A percentile compares a stretch with the other conserved stretches of the same genome.
These are phyloP conservation scores for Geotrichum carabidarum DNA, from an alignment of 1,139 yeast genomes.

Conservation along the genomic window DNA sequence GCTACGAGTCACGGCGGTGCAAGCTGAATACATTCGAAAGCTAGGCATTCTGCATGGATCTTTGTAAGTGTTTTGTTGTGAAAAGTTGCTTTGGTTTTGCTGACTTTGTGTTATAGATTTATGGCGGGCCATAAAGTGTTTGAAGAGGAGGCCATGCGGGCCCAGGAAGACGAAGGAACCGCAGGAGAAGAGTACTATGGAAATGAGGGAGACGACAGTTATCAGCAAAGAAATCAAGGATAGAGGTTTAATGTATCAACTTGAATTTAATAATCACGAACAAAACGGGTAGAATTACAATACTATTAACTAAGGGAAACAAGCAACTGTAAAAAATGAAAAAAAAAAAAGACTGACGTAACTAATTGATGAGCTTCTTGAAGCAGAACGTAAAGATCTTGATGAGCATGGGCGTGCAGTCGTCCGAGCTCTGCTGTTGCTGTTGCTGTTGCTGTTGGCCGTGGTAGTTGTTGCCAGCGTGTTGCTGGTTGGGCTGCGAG, in stretches of 20 bases:
- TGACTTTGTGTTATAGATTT: constrained; percentile 34
- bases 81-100: background rate
- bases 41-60: constrained; percentile 61
- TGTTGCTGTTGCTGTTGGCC: constrained; percentile 27
- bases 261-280: no score
- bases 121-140: constrained; percentile 63
- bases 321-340: background rate
- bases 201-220: background rate
- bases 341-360: constrained; percentile 9
- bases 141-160: constrained; percentile 43
- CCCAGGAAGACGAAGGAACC: constrained; percentile 11
- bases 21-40: constrained; percentile 51
- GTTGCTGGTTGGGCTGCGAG: constrained; percentile 25
- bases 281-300: no score
- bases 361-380: constrained; percentile 21
- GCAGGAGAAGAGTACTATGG: background rate
- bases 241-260: no score
- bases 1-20: constrained; percentile 51
- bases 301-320: no score
- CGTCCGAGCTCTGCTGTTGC: constrained; percentile 29
- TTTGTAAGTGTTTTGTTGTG: constrained; percentile 35
- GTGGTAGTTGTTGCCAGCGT: background rate
- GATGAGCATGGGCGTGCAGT: constrained; percentile 25
- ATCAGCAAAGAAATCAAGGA: no score
- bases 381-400: constrained; percentile 23